Conservation (phyloP, 2,329 filamentous ascomycete genomes). For the Parafenestella ontariensis region DNA sequence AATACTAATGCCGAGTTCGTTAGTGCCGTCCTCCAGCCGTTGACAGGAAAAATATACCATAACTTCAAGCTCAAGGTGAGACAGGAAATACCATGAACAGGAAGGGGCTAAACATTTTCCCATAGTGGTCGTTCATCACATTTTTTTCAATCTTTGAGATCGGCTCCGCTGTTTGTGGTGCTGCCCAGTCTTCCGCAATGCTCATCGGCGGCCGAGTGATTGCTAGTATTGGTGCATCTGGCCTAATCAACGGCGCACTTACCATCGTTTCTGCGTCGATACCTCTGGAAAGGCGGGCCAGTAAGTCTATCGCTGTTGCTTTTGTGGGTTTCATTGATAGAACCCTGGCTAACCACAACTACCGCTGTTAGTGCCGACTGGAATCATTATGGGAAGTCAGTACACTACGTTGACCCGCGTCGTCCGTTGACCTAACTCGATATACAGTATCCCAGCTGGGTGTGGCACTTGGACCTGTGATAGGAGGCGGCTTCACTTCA, state of each 20-base stretch:
- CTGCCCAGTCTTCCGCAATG: neutral
- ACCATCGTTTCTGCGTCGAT: neutral
- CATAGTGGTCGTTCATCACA: neutral
- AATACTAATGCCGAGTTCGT: too few species aligned
- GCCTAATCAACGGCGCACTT: neutral
- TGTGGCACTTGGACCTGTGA: constrained; percentile 52
- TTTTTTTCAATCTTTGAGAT: neutral
- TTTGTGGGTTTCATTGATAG: neutral
- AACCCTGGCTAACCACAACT: neutral
- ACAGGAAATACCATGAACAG: neutral
- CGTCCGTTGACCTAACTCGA: neutral
- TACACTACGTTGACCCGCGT: neutral
- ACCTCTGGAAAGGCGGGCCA: neutral
- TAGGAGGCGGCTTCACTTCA: constrained; percentile 56
- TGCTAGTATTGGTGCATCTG: neutral
- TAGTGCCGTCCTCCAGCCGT: neutral
- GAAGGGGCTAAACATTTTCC: neutral
- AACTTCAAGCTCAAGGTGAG: neutral
- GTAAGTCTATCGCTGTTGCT: neutral
- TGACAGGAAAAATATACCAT: neutral
- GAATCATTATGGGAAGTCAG: neutral
- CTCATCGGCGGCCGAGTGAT: neutral
- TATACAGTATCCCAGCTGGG: constrained; percentile 32
- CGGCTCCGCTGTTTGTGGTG: neutral
- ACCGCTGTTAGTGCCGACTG: neutral